These are phyloP conservation scores for Aspergillus pseudotamarii DNA, from an alignment of 2,329 filamentous ascomycete genomes.

Conservation along the genomic window DNA sequence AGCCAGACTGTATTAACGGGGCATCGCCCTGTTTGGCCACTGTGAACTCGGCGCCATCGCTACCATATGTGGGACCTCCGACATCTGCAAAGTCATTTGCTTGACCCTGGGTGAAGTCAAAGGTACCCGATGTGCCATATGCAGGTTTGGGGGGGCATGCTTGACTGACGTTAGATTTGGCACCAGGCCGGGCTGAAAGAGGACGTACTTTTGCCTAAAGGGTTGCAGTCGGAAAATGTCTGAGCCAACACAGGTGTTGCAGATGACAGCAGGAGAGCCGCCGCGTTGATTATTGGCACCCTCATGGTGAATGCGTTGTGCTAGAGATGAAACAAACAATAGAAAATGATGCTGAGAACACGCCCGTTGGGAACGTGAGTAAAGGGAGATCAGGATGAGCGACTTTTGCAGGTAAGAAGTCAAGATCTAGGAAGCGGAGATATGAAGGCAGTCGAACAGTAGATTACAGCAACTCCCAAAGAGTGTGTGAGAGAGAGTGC, in stretches of 20 bases:
- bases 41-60: constrained; percentile 79
- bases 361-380: constrained; percentile 5
- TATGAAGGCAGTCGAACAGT: neutral
- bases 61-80: constrained; percentile 71
- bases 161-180: constrained; percentile 21
- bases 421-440: neutral
- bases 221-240: constrained; percentile 50
- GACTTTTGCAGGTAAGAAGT: neutral
- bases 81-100: constrained; percentile 77
- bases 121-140: constrained; percentile 76
- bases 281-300: constrained; percentile 27
- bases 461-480: neutral
- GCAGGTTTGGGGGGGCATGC: constrained; percentile 76
- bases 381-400: neutral
- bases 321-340: constrained; percentile 6
- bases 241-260: constrained; percentile 39
- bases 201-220: constrained; percentile 40
- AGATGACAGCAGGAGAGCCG: constrained; percentile 31
- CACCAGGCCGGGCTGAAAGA: neutral
- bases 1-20: constrained; percentile 83
- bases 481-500: neutral
- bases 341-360: constrained; percentile 6
- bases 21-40: constrained; percentile 77
- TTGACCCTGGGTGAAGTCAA: constrained; percentile 78
- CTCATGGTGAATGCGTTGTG: constrained; percentile 33